Evolutionary conservation across 129 eudicot genomes (phyloP).

Genomic region (Sambucus nigra): DNA sequence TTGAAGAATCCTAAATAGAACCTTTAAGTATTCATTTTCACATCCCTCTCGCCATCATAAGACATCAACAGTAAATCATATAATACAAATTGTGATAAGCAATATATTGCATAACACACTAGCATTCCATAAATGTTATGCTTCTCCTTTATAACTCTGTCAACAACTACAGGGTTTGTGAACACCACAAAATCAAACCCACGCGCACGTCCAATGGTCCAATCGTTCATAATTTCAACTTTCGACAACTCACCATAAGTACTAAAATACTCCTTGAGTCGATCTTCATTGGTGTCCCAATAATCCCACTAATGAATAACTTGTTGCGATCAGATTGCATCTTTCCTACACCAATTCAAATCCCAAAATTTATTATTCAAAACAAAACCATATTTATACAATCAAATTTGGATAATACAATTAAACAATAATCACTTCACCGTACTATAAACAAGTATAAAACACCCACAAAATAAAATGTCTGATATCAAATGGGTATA

Average conservation of each 20-base stretch:
- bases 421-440: constrained; percentile 24
- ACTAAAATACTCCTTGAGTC: constrained; percentile 51
- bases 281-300: constrained; percentile 72
- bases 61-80: too few relatives aligned
- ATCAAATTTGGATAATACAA: constrained; percentile 21
- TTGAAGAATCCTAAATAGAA: too few relatives aligned
- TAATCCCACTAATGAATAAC: constrained; percentile 67
- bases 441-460: constrained; percentile 16
- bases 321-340: constrained; percentile 68
- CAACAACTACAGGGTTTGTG: constrained; percentile 53
- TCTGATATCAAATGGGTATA: constrained; percentile 11
- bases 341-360: constrained; percentile 13
- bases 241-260: constrained; percentile 56
- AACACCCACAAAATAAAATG: constrained; percentile 13
- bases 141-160: constrained; percentile 52
- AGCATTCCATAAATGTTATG: constrained; percentile 67
- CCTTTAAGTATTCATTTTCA: too few relatives aligned
- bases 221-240: constrained; percentile 67
- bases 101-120: constrained; percentile 18
- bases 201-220: constrained; percentile 58
- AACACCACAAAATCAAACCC: constrained; percentile 77
- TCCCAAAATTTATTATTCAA: not conserved
- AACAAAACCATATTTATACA: not conserved
- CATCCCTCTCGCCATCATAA: too few relatives aligned
- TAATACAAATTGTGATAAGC: not conserved